Conservation (phyloP, 1,284 basidiomycete genomes). For the Ceratobasidium theobromae region DNA sequence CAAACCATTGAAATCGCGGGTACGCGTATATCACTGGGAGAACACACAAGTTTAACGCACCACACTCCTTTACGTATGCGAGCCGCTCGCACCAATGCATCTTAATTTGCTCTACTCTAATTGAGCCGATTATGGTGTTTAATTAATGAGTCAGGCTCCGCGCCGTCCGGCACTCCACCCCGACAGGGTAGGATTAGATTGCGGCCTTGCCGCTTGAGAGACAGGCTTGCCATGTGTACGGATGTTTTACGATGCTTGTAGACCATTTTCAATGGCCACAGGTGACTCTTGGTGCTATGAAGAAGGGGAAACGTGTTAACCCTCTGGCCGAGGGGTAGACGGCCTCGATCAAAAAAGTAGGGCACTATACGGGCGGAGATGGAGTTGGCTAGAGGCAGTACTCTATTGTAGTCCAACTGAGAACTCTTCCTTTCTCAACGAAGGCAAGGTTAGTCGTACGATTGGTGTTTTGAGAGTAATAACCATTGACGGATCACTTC, state of each 20-base stretch:
- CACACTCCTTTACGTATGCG: neutral
- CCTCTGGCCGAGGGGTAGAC: too few species aligned
- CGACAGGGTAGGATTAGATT: neutral
- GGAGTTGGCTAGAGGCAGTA: too few species aligned
- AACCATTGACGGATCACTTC: too few species aligned
- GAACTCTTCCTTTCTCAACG: too few species aligned
- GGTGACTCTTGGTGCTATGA: too few species aligned
- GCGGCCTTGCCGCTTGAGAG: neutral
- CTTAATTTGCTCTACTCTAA: neutral
- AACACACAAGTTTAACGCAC: constrained; percentile 1
- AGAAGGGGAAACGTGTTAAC: too few species aligned
- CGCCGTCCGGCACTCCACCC: neutral
- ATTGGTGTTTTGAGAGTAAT: too few species aligned
- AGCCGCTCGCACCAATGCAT: neutral
- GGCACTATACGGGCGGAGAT: too few species aligned
- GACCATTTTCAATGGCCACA: too few species aligned
- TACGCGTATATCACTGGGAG: constrained; percentile 6
- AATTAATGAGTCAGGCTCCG: constrained; percentile 14
- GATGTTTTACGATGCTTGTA: neutral
- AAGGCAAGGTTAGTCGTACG: too few species aligned
- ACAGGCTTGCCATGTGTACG: neutral
- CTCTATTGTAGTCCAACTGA: too few species aligned
- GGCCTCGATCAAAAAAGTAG: too few species aligned
- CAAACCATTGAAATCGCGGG: neutral
- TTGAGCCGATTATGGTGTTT: constrained; percentile 17